These are phyloP conservation scores for Saccharomyces hybrid DNA, from an alignment of 1,139 yeast genomes.

Conservation along the genomic window DNA sequence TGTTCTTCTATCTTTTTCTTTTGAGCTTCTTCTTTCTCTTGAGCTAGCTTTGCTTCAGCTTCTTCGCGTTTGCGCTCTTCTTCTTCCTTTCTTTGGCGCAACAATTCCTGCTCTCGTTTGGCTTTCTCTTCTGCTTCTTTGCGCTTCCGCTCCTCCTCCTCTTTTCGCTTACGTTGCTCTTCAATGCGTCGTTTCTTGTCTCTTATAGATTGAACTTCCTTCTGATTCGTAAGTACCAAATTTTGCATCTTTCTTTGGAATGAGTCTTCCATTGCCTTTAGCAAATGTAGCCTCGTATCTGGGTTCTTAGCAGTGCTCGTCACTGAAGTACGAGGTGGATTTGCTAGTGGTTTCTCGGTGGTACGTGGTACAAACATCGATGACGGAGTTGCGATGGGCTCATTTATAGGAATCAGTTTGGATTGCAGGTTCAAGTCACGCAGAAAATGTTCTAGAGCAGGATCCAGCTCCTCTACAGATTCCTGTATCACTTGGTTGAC, in stretches of 20 bases:
- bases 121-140: slow-evolving; percentile 13
- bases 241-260: not conserved
- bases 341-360: not conserved
- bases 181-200: slow-evolving; percentile 3
- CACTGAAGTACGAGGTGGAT: not conserved
- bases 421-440: not conserved
- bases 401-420: not conserved
- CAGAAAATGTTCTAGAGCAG: not conserved
- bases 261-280: not conserved
- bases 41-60: slow-evolving; percentile 8
- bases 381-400: not conserved
- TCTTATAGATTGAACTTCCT: not conserved
- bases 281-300: not conserved
- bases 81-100: slow-evolving; percentile 5
- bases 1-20: slow-evolving; percentile 15
- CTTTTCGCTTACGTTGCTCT: slow-evolving; percentile 14
- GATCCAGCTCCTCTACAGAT: not conserved
- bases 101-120: slow-evolving; percentile 12
- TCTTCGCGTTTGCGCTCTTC: slow-evolving; percentile 10
- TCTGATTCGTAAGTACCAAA: not conserved
- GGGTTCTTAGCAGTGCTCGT: not conserved
- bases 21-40: slow-evolving; percentile 13
- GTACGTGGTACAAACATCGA: not conserved
- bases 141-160: slow-evolving; percentile 13
- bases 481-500: not conserved